phyloP scores from a whole-genome alignment of 2,329 filamentous ascomycete species.

The Lasiodiplodia sp. region DNA sequence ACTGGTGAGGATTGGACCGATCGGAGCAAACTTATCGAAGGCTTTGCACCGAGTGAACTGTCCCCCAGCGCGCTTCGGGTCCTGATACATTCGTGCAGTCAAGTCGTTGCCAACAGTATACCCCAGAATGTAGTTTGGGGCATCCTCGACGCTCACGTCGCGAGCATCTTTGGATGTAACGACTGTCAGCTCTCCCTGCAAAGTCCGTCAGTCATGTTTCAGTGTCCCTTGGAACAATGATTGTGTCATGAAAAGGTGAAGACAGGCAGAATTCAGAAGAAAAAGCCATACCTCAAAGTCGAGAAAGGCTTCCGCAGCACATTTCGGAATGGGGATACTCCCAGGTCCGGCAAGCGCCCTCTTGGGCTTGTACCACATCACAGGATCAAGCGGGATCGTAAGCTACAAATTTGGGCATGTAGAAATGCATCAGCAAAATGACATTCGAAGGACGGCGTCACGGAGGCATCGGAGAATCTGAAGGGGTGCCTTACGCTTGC shows the following conservation, averaged over 20 bases:
- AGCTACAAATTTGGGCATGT: slow-evolving; percentile 11
- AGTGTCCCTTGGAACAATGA: not conserved
- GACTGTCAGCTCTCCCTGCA: slow-evolving; percentile 12
- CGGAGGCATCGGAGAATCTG: not conserved
- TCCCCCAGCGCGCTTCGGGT: slow-evolving; percentile 49
- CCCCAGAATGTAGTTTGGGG: slow-evolving; percentile 59
- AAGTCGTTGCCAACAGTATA: slow-evolving; percentile 35
- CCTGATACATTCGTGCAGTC: slow-evolving; percentile 32
- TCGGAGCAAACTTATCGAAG: slow-evolving; percentile 27
- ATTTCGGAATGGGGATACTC: slow-evolving; percentile 25
- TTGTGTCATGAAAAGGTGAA: not conserved
- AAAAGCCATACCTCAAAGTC: slow-evolving; percentile 1
- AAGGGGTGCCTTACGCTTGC: not conserved
- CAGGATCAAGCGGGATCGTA: slow-evolving; percentile 29
- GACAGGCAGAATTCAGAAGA: not conserved
- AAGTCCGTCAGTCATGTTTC: not conserved
- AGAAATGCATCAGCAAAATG: not conserved
- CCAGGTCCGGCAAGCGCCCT: slow-evolving; percentile 31
- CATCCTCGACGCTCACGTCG: slow-evolving; percentile 31
- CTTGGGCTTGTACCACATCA: slow-evolving; percentile 33
- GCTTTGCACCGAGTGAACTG: slow-evolving; percentile 30
- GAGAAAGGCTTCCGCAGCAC: slow-evolving; percentile 36
- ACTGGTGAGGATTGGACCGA: slow-evolving; percentile 32
- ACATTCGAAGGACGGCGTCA: not conserved
- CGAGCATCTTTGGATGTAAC: slow-evolving; percentile 30